Conservation (phyloP, 306 rosid species). For the Castanea sativa region DNA sequence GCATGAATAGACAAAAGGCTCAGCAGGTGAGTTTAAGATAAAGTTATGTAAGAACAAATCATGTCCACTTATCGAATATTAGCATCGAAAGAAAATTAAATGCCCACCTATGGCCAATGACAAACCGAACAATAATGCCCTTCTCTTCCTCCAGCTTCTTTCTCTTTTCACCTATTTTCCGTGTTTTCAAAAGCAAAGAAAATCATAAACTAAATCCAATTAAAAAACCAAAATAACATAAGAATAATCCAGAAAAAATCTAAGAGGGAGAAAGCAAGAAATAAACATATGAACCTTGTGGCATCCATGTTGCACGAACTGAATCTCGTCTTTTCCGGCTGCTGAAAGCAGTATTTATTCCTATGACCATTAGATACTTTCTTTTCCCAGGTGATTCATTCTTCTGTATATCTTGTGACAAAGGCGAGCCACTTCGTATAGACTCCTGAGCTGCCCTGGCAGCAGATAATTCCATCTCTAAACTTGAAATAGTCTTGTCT, state of each 20-base stretch:
- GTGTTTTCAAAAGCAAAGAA: conserved; percentile 35
- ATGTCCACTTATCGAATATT: background rate
- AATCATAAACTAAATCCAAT: conserved; percentile 26
- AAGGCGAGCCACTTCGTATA: conserved; percentile 64
- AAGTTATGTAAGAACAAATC: background rate
- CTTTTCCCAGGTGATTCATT: conserved; percentile 52
- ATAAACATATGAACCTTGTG: conserved; percentile 62
- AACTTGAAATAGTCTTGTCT: conserved; percentile 87
- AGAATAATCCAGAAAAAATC: background rate
- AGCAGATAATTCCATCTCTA: conserved; percentile 94
- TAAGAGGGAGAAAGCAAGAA: background rate
- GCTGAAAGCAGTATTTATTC: conserved; percentile 96
- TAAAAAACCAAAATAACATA: background rate
- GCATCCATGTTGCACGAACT: conserved; percentile 95
- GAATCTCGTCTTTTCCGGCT: conserved; percentile 98
- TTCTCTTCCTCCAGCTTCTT: conserved; percentile 97
- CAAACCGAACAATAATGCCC: conserved; percentile 88
- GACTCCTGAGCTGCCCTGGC: conserved; percentile 89
- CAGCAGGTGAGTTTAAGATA: background rate
- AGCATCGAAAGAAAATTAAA: conserved; percentile 9
- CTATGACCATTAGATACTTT: conserved; percentile 85
- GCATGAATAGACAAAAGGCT: background rate
- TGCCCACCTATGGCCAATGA: conserved; percentile 90
- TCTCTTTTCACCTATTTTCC: conserved; percentile 76
- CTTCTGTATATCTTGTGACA: conserved; percentile 46